Base-by-base conservation (phyloP, 2,329 filamentous ascomycete genomes). In the Diaporthe destruens region DNA sequence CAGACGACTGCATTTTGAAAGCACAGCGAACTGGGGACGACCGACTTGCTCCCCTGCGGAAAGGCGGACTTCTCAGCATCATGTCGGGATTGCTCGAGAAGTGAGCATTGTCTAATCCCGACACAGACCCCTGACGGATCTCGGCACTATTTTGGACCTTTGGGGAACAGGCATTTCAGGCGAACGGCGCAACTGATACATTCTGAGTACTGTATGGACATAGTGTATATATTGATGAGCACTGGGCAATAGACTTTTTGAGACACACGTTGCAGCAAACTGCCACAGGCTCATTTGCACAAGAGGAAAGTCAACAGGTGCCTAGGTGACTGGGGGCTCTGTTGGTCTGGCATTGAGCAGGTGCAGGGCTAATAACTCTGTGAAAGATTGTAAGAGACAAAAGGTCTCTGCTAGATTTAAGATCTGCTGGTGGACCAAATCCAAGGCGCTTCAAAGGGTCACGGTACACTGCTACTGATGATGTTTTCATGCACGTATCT, bases 141-240 rank as follows among this genome's bases (percentile, higher is more conserved):
- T 39, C n/a, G 36, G 23, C 39, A 42, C 29, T 8, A 16, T 57
- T 39, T 54, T 54, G 69, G 56, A 65, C 57, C 18, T n/a, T 34
- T 54, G 16, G 34, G 61, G n/a, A 14, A 32, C 25, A 14, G 34
- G 71, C 66, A 72, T 72, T 71, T 70, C 36, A 32, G 73, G 66
- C 71, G 71, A 70, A 74, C 49, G 71, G 71, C 73, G 73, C 71
- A 72, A 71, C 32, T 61, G 67, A 47, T 63, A 54, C 42, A 42
- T 44, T 42, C 39, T 29, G 53, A 63, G 72, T 68, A 67, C 67
- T 72, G 71, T 59, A 59, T 51, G 72, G 34, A 67, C 32, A 61
- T 53, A 25, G 39, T 74, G 70, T 73, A 66, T 56, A 74, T 70
- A 72, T 59, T 51, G 47, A 36, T 29, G 54, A 53, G 11, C 34